Percentiles rank a stretch among this genome's conserved stretches.
Conservation (phyloP, 2,329 filamentous ascomycete genomes). For the Ophiocordyceps camponoti-saundersi region DNA sequence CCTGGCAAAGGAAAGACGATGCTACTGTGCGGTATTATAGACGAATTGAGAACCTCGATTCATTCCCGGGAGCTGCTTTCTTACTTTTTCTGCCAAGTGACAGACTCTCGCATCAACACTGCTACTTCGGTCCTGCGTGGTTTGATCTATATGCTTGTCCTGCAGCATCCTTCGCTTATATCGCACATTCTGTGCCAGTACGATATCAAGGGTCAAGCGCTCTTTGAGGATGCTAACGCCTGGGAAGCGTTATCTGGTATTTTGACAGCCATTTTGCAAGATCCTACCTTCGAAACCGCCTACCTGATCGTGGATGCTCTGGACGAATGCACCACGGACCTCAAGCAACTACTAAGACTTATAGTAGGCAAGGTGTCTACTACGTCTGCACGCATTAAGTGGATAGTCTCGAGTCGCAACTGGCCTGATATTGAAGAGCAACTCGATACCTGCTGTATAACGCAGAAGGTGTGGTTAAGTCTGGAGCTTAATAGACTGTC, state of each 20-base stretch:
- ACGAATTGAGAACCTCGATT: constrained; percentile 4
- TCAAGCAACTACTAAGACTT: constrained; percentile 16
- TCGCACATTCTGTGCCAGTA: constrained; percentile 17
- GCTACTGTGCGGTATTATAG: constrained; percentile 13
- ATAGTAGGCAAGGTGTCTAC: constrained; percentile 9
- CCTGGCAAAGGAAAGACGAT: constrained; percentile 21
- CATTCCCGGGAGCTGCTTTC: constrained; percentile 2
- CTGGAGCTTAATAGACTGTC: constrained; percentile 20
- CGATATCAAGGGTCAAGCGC: constrained; percentile 11
- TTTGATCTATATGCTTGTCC: constrained; percentile 21
- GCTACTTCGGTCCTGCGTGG: constrained; percentile 22
- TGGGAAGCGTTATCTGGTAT: constrained; percentile 19
- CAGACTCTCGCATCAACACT: constrained; percentile 17
- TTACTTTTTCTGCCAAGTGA: constrained; percentile 25
- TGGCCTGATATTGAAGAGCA: constrained; percentile 15
- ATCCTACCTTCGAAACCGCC: constrained; percentile 9
- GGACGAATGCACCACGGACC: constrained; percentile 21
- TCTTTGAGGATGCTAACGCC: constrained; percentile 22
- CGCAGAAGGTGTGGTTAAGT: constrained; percentile 8
- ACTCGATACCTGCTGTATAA: constrained; percentile 5
- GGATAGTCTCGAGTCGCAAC: constrained; percentile 27
- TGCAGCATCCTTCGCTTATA: constrained; percentile 14
- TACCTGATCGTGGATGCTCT: constrained; percentile 28
- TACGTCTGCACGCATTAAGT: constrained; percentile 14
- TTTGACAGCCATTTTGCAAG: constrained; percentile 20